phyloP scores from a whole-genome alignment of 2,329 filamentous ascomycete genomes.

The Paraphaeosphaeria sporulosa region DNA sequence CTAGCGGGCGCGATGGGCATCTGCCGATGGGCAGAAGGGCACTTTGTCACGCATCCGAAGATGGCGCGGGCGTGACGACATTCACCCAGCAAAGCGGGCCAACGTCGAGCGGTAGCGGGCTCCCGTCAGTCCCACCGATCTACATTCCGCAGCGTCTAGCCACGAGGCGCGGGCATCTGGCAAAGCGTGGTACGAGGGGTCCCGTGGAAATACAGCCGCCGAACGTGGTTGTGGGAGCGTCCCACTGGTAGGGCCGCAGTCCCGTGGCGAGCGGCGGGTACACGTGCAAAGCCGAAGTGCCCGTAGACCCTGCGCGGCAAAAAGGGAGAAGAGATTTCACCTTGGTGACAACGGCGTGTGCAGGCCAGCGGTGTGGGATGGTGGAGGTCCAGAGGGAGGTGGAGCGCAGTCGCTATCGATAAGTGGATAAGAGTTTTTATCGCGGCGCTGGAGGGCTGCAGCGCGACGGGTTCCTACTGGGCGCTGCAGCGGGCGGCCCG shows the following conservation, averaged over 20 bases:
- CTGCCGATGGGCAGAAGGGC: neutral
- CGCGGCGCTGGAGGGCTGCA: constrained; percentile 24
- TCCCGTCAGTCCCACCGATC: neutral
- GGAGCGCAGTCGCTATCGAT: constrained; percentile 41
- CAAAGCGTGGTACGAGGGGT: neutral
- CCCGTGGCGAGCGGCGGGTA: neutral
- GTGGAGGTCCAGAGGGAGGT: constrained; percentile 1
- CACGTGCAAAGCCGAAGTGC: no score
- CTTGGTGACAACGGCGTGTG: neutral
- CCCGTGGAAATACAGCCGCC: neutral
- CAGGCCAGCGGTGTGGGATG: neutral
- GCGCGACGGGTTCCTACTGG: constrained; percentile 20
- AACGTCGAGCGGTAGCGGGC: neutral
- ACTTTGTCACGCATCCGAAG: neutral
- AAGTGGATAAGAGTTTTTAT: constrained; percentile 43
- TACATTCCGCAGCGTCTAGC: neutral
- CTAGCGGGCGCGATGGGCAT: neutral
- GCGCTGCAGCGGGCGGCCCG: constrained; percentile 32
- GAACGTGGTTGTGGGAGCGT: neutral
- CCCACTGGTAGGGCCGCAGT: neutral
- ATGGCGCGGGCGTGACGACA: neutral
- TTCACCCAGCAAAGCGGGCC: neutral
- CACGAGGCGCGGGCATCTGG: neutral
- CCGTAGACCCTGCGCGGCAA: neutral
- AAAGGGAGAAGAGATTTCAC: constrained; percentile 5